Evolutionary conservation across 208 protist genomes (phyloP), one percentile per base, ranked within the genome.

Genomic region (Acanthamoeba castellanii): DNA sequence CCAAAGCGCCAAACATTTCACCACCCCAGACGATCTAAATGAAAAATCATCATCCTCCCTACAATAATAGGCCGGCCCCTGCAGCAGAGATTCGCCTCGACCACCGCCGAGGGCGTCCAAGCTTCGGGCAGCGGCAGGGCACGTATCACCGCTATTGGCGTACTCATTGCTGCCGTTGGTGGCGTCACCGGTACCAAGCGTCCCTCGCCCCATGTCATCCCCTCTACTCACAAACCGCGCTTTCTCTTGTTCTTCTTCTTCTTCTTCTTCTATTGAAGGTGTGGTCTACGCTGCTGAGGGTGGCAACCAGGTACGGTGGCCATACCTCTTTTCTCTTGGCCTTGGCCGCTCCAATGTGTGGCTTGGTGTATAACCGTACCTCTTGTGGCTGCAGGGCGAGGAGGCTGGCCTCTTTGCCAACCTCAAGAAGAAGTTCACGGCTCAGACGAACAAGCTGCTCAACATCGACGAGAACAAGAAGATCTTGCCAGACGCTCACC

Each of bases 381-480:
- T 47, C 45, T 47, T 47, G 45, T 9, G 7, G 5, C 37, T 37
- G 32, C 32, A 81, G 72, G 37, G 37, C 8, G 37, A 81, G 72
- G 30, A 81, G n/a, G 32, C 25, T 1, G 32, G 72, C 72, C 37
- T 81, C 72, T 81, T 81, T 25, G 37, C 34, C 72, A 47, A 47
- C 18, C 30, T 81, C 18, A 50, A 50, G 72, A 11, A 20, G 6
- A 81, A 81, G 34, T 27, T 81, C 13, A 11, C 30, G 11, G 72
- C 8, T 16, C 32, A 32, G 37, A 81, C 16, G 32, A 45, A 81
- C 34, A 81, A 81, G 72, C 72, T 81, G 32, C 72, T 81, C 3
- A 81, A 81, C 72, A 81, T 81, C n/a, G 72, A 81, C 72, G 32
- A 45, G 30, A 81, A 81, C 72, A 88, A 88, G 50, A 55, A 88